Percentiles rank a stretch among this genome's conserved stretches.
phyloP scores from a whole-genome alignment of 345 rosid genomes.

The Excoecaria cochinchinensis region DNA sequence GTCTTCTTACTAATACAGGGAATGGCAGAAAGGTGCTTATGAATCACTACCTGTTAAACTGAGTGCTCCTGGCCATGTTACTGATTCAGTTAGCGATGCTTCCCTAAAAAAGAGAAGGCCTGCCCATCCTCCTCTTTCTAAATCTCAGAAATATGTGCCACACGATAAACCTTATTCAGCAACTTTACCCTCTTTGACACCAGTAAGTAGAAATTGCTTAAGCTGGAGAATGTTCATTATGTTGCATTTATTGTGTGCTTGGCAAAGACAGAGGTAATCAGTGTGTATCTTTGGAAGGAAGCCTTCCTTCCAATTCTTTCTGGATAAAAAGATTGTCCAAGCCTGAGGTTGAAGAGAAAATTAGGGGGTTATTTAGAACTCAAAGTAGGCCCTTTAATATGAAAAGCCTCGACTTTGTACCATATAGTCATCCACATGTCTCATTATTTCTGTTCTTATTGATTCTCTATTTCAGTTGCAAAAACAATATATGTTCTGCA shows the following conservation, averaged over 20 bases:
- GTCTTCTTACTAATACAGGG: conserved; percentile 22
- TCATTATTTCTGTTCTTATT: neutral
- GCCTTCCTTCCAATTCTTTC: neutral
- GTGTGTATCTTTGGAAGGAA: neutral
- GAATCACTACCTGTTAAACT: conserved; percentile 9
- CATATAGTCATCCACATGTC: neutral
- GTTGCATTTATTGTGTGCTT: neutral
- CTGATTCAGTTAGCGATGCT: conserved; percentile 2
- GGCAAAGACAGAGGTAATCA: neutral
- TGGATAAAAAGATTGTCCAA: neutral
- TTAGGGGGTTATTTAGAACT: neutral
- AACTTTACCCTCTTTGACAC: conserved; percentile 10
- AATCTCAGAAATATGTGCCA: conserved; percentile 4
- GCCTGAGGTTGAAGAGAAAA: neutral
- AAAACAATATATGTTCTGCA: neutral
- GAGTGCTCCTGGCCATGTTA: conserved; percentile 7
- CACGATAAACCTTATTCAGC: conserved; percentile 15
- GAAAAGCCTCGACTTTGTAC: neutral
- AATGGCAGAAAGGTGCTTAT: conserved; percentile 25
- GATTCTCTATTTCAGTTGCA: neutral
- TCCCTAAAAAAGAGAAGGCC: conserved; percentile 16
- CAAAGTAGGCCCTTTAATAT: neutral
- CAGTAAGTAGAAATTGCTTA: conserved; percentile 17
- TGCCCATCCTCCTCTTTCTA: conserved; percentile 17
- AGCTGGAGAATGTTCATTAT: conserved; percentile 6